A percentile compares a stretch with the other conserved stretches of the same genome.
Evolutionary conservation across 2,329 filamentous ascomycete genomes (phyloP).

Genomic region (Calcarisporium arbuscula): DNA sequence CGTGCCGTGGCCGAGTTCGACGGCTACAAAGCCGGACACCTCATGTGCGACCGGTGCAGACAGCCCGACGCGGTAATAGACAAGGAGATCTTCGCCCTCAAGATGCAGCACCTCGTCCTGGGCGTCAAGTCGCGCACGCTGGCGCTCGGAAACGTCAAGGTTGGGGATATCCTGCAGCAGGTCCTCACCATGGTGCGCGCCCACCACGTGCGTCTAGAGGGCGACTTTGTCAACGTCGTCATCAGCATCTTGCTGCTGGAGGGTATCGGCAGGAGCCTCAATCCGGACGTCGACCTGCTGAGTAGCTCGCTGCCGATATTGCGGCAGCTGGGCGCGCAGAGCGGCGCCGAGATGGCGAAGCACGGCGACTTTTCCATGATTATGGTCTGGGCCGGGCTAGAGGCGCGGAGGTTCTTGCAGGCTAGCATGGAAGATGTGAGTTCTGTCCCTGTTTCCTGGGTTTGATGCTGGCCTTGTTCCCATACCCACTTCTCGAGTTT

Average conservation of each 20-base stretch:
- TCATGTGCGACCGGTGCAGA: slow-evolving; percentile 94
- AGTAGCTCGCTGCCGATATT: slow-evolving; percentile 83
- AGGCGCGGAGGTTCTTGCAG: slow-evolving; percentile 83
- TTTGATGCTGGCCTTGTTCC: too few species aligned
- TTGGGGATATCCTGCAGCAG: slow-evolving; percentile 88
- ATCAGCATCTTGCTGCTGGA: slow-evolving; percentile 90
- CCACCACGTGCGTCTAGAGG: slow-evolving; percentile 91
- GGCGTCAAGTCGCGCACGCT: slow-evolving; percentile 87
- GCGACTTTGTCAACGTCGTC: slow-evolving; percentile 97
- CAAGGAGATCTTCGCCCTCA: slow-evolving; percentile 82
- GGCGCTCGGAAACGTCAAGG: slow-evolving; percentile 88
- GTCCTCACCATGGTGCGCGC: slow-evolving; percentile 85
- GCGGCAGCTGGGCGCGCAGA: slow-evolving; percentile 75
- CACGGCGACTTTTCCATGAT: slow-evolving; percentile 78
- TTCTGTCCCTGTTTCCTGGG: too few species aligned
- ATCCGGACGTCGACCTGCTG: slow-evolving; percentile 84
- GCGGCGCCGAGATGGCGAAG: slow-evolving; percentile 62
- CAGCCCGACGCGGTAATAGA: slow-evolving; percentile 88
- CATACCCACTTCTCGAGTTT: too few species aligned
- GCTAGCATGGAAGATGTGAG: slow-evolving; percentile 81
- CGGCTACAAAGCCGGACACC: slow-evolving; percentile 85
- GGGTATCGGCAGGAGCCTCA: slow-evolving; percentile 81
- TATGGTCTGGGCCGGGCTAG: slow-evolving; percentile 84
- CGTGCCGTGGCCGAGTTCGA: slow-evolving; percentile 94
- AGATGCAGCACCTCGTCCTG: slow-evolving; percentile 94